Evolutionary conservation across 2,329 filamentous ascomycete genomes (phyloP).

Genomic region (Rosellinia necatrix): DNA sequence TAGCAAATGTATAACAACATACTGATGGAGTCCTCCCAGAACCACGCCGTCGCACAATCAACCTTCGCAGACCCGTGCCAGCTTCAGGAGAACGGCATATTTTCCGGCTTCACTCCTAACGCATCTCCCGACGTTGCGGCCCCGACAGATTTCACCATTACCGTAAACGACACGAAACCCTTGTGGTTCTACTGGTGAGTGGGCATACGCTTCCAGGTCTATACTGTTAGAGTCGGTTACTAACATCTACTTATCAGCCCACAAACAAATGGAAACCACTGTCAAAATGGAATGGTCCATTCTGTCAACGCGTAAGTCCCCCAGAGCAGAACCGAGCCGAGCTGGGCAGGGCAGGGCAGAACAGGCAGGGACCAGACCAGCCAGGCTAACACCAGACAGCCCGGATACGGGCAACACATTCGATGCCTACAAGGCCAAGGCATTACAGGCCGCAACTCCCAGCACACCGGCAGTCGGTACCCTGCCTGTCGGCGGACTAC

Average conservation of each 20-base stretch:
- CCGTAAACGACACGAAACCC: constrained; percentile 50
- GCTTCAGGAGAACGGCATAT: constrained; percentile 45
- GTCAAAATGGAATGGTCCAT: constrained; percentile 49
- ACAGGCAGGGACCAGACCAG: neutral
- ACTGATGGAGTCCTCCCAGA: constrained; percentile 33
- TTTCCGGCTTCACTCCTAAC: constrained; percentile 48
- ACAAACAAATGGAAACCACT: constrained; percentile 48
- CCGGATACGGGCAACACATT: constrained; percentile 43
- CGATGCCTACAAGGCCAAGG: constrained; percentile 41
- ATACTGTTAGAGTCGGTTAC: neutral
- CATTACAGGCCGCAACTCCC: constrained; percentile 30
- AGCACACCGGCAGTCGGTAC: constrained; percentile 40
- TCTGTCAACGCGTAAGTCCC: constrained; percentile 44
- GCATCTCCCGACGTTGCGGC: constrained; percentile 38
- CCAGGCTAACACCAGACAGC: constrained; percentile 25
- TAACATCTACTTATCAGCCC: constrained; percentile 36
- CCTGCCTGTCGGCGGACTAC: constrained; percentile 41
- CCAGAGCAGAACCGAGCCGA: constrained; percentile 9
- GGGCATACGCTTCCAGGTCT: neutral
- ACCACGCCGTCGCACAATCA: constrained; percentile 49
- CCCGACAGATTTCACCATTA: constrained; percentile 49
- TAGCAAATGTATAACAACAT: neutral
- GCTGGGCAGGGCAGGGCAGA: no score
- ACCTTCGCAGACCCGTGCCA: constrained; percentile 47
- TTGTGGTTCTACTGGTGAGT: constrained; percentile 53